A percentile compares a stretch with the other conserved stretches of the same genome.
Evolutionary conservation across 129 eudicot genomes (phyloP).

Genomic region (Sambucus nigra): DNA sequence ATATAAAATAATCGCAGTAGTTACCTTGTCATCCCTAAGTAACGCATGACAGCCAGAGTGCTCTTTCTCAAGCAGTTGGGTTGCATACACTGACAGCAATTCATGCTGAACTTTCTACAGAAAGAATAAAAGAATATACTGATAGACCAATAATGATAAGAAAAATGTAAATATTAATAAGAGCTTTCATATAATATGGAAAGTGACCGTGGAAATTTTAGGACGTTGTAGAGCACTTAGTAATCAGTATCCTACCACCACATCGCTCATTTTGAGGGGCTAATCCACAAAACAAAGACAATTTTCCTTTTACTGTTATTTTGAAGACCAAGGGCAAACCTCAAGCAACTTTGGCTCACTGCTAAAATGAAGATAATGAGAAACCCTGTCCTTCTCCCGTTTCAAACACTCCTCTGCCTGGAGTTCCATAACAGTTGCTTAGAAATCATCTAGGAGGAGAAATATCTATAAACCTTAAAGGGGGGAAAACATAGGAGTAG

Average conservation of each 20-base stretch:
- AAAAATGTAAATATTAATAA: neutral
- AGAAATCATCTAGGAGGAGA: slow-evolving; percentile 4
- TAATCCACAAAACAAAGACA: neutral
- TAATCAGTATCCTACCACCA: neutral
- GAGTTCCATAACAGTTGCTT: neutral
- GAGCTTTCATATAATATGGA: neutral
- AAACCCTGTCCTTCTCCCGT: slow-evolving; percentile 73
- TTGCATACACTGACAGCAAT: slow-evolving; percentile 62
- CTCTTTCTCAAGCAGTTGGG: slow-evolving; percentile 86
- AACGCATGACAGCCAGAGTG: slow-evolving; percentile 91
- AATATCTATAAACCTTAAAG: neutral
- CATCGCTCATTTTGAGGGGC: neutral
- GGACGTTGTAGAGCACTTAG: neutral
- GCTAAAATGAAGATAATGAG: slow-evolving; percentile 69
- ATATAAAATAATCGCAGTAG: neutral
- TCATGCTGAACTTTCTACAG: slow-evolving; percentile 81
- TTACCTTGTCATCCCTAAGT: slow-evolving; percentile 89
- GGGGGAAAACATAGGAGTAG: neutral
- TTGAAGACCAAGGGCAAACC: slow-evolving; percentile 34
- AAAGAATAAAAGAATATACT: neutral
- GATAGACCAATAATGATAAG: neutral
- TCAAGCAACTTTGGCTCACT: slow-evolving; percentile 82
- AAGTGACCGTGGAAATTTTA: neutral
- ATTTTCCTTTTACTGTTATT: neutral
- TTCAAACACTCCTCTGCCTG: slow-evolving; percentile 84